Evolutionary conservation across 352 stramenopile species (phyloP).

Genomic region (Pythium sukuiense): DNA sequence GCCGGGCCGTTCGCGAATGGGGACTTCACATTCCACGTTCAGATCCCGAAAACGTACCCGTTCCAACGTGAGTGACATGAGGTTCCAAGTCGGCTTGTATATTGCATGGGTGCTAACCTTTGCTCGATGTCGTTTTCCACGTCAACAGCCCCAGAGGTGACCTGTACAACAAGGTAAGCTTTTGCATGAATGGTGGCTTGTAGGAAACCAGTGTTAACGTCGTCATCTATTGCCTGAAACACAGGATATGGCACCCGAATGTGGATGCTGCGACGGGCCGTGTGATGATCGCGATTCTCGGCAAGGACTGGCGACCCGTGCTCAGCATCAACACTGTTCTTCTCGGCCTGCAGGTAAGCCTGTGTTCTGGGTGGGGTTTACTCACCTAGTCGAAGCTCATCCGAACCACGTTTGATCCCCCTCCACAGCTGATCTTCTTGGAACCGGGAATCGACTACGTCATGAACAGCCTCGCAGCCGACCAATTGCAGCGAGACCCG

Average conservation of each 20-base stretch:
- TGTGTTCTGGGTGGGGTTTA: too few relatives aligned
- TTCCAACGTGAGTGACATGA: constrained; percentile 65
- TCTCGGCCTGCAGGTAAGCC: constrained; percentile 72
- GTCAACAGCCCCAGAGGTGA: constrained; percentile 64
- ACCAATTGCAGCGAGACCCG: constrained; percentile 55
- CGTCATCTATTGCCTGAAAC: neutral
- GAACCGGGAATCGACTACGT: constrained; percentile 72
- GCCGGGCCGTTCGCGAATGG: constrained; percentile 79
- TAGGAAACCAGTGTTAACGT: neutral
- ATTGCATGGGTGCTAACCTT: neutral
- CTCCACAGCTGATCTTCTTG: constrained; percentile 72
- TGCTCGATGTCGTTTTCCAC: neutral
- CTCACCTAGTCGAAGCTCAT: too few relatives aligned
- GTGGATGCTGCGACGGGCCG: constrained; percentile 70
- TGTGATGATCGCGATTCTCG: constrained; percentile 87
- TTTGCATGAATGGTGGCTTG: neutral
- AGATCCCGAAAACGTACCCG: constrained; percentile 87
- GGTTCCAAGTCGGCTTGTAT: neutral
- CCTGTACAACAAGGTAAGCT: constrained; percentile 60
- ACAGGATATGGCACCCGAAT: constrained; percentile 85
- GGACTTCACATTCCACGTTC: constrained; percentile 84
- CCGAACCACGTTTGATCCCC: neutral
- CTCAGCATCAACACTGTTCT: constrained; percentile 87
- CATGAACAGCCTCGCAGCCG: constrained; percentile 51
- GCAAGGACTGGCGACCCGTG: constrained; percentile 82